These are phyloP conservation scores for Leccinum variicolor DNA, from an alignment of 768 basidiomycete genomes.

Conservation along the genomic window DNA sequence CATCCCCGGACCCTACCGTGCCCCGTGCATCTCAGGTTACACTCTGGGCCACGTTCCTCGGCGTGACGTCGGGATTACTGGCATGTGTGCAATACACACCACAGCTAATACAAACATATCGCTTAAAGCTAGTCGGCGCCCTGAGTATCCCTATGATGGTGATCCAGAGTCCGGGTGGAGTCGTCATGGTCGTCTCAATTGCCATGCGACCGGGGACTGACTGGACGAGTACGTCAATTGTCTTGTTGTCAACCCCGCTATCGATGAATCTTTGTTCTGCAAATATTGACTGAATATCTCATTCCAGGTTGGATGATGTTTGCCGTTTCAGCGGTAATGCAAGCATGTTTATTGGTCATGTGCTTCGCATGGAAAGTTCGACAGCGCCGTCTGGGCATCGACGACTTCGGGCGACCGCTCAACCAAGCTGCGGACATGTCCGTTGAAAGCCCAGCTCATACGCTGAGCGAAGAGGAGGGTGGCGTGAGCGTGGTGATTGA, in stretches of 20 bases:
- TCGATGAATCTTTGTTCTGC: neutral
- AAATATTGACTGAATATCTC: neutral
- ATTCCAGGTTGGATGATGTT: slow-evolving; percentile 73
- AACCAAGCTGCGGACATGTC: neutral
- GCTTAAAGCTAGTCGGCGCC: slow-evolving; percentile 79
- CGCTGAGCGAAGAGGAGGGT: slow-evolving; percentile 9
- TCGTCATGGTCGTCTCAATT: slow-evolving; percentile 83
- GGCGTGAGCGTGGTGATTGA: slow-evolving; percentile 21
- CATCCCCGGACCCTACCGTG: slow-evolving; percentile 32
- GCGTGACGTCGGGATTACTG: slow-evolving; percentile 73
- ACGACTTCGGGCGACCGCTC: slow-evolving; percentile 81
- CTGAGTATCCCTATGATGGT: slow-evolving; percentile 95
- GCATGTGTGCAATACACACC: slow-evolving; percentile 87
- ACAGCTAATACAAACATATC: slow-evolving; percentile 79
- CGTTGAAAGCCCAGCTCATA: neutral
- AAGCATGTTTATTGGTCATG: slow-evolving; percentile 76
- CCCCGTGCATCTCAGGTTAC: slow-evolving; percentile 38
- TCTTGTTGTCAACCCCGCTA: neutral
- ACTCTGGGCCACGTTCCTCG: slow-evolving; percentile 85
- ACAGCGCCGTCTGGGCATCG: slow-evolving; percentile 69
- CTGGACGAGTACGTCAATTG: slow-evolving; percentile 65
- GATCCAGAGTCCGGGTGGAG: slow-evolving; percentile 88
- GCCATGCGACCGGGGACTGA: slow-evolving; percentile 76
- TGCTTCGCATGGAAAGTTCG: slow-evolving; percentile 84
- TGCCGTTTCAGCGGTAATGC: slow-evolving; percentile 80